Base-by-base conservation (phyloP, 2,329 filamentous ascomycete genomes). In the Verticillium nubilum region DNA sequence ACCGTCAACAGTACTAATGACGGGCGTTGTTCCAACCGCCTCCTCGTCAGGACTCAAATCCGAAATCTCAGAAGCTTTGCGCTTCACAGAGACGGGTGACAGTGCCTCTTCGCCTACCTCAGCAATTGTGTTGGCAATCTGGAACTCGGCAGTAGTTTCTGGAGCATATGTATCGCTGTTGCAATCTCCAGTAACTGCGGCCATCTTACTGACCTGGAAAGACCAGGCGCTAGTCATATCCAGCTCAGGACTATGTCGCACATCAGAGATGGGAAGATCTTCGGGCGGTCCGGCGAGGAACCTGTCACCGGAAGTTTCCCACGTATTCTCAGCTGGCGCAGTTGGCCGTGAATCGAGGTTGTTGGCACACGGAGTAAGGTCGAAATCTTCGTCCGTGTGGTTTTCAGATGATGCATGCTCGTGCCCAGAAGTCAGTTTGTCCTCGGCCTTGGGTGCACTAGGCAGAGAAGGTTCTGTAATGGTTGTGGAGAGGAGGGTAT, bases 11-110 rank as follows among this genome's bases (percentile, higher is more conserved):
- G n/a, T 7, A 42, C 25, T 13, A 19, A 23, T 50, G 42, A 25
- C 26, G 25, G 52, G 26, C 2, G 35, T 47, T 19, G 35, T 15
- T 50, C 62, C 60, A 4, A 6, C 47, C 17, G 42, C n/a, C 25
- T 65, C 58, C 47, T 72, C 64, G 17, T 63, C 62, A 1, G 58
- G 52, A 5, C 59, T 66, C 2, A 62, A 29, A 2, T 60, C 55
- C 0, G 69, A 70, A 4, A 74, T 73, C 2, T 69, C 67, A 2
- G 67, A 67, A 0, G 69, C 68, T 62, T 74, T 74, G 17, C 72
- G 67, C 64, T 74, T 74, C n/a, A 57, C 50, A 19, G 61, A 58
- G 17, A 28, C 4, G 2, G 13, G 52, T 7, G 15, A 9, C 9
- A 3, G 26, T 5, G 26, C 7, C 25, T 47, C n/a, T 10, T 23